These are phyloP conservation scores for Fonsecaea pedrosoi DNA, from an alignment of 2,329 filamentous ascomycete species.

Conservation along the genomic window DNA sequence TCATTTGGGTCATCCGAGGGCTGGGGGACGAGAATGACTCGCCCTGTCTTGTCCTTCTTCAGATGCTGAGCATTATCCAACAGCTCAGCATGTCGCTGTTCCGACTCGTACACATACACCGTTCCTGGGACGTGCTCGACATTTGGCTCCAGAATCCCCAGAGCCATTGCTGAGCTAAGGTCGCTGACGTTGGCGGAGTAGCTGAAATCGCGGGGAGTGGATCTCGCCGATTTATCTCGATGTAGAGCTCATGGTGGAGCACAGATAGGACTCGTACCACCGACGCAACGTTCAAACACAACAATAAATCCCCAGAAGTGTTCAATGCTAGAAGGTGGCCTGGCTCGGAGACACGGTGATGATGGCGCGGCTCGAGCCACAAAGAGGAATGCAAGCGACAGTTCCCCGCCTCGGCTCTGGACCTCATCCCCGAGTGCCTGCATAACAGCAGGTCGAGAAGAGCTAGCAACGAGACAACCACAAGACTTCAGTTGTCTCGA, in stretches of 20 bases:
- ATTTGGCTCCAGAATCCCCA: conserved; percentile 38
- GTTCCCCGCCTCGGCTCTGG: neutral
- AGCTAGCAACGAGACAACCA: neutral
- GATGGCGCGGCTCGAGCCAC: conserved; percentile 5
- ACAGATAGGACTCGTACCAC: neutral
- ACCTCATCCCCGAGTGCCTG: neutral
- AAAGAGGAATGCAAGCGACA: conserved; percentile 5
- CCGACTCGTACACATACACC: conserved; percentile 39
- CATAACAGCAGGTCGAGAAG: neutral
- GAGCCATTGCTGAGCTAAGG: conserved; percentile 32
- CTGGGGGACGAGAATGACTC: conserved; percentile 86
- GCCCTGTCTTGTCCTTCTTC: conserved; percentile 75
- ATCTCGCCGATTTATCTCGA: neutral
- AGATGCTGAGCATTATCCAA: conserved; percentile 54
- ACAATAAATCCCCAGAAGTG: neutral
- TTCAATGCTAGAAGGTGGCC: neutral
- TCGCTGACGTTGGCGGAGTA: neutral
- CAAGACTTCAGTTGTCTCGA: neutral
- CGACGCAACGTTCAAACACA: neutral
- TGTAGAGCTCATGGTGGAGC: neutral
- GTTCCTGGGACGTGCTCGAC: conserved; percentile 40
- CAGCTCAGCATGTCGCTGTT: conserved; percentile 34
- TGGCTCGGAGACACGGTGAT: neutral
- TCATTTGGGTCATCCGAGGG: conserved; percentile 91
- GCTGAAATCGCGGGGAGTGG: neutral